Conservation (phyloP, 2,329 filamentous ascomycete species). For the Coniochaeta sp. region DNA sequence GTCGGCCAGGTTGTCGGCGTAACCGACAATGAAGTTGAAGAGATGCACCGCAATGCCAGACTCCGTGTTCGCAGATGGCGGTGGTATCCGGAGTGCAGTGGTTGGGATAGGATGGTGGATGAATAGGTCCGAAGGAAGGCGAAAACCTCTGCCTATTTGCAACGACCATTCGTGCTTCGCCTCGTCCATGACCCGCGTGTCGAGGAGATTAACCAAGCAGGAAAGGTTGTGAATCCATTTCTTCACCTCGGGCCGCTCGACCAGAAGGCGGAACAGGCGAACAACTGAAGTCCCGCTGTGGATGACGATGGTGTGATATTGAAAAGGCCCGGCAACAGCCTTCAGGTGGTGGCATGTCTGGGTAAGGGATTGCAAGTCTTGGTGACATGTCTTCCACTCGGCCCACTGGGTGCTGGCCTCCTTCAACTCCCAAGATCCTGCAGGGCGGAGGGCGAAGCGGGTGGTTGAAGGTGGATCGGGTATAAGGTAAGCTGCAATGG, state of each 20-base stretch:
- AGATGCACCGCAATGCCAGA: conserved; percentile 11
- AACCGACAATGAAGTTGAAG: conserved; percentile 11
- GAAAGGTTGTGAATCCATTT: conserved; percentile 16
- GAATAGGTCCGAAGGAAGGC: conserved; percentile 5
- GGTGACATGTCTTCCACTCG: conserved; percentile 13
- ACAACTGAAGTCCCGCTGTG: conserved; percentile 12
- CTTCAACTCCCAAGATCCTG: conserved; percentile 16
- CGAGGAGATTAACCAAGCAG: conserved; percentile 14
- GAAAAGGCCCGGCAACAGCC: conserved; percentile 14
- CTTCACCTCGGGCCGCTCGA: conserved; percentile 9
- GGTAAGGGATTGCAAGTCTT: conserved; percentile 13
- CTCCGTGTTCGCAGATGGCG: neutral
- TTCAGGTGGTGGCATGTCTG: conserved; percentile 15
- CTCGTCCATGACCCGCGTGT: conserved; percentile 6
- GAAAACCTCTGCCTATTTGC: conserved; percentile 12
- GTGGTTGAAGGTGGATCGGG: conserved; percentile 14
- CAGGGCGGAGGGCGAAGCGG: conserved; percentile 15
- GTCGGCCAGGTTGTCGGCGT: conserved; percentile 14
- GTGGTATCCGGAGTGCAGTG: conserved; percentile 10
- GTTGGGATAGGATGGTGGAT: neutral
- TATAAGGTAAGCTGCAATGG: conserved; percentile 15
- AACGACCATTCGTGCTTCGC: conserved; percentile 11
- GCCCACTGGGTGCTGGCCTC: conserved; percentile 16
- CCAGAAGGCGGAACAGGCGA: conserved; percentile 11
- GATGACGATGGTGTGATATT: conserved; percentile 18